Percentiles rank a stretch among this genome's conserved stretches.
phyloP scores from a whole-genome alignment of 768 basidiomycete species.

The Amanita muscaria region DNA sequence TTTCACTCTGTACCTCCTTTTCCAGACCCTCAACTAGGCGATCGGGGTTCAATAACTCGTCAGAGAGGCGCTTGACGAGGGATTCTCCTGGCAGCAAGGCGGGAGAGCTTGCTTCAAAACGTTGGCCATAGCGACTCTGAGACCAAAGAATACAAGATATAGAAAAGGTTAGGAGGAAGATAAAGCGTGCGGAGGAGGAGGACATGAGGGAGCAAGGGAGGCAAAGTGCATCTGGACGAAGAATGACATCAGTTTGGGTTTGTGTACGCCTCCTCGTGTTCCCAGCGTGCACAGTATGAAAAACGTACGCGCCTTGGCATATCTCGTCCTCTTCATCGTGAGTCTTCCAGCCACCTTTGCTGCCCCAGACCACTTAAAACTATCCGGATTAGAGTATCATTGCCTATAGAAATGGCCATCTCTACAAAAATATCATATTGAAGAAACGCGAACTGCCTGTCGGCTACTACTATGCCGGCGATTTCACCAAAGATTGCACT shows the following conservation, averaged over 20 bases:
- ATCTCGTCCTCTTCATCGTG: not conserved
- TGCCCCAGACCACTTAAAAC: not conserved
- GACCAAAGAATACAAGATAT: conserved; percentile 63
- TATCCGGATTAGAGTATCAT: conserved; percentile 28
- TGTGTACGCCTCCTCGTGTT: no score
- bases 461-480: conserved; percentile 43
- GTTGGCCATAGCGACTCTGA: conserved; percentile 40
- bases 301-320: not conserved
- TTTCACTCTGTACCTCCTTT: conserved; percentile 18
- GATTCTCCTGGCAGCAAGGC: conserved; percentile 21
- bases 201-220: conserved; percentile 33
- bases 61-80: conserved; percentile 35
- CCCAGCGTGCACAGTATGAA: no score
- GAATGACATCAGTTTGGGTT: not conserved
- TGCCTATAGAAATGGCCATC: conserved; percentile 35
- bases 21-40: conserved; percentile 11
- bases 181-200: conserved; percentile 32
- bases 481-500: conserved; percentile 38
- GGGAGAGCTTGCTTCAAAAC: conserved; percentile 17
- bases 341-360: not conserved
- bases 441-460: conserved; percentile 34
- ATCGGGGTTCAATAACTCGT: conserved; percentile 25
- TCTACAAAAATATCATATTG: conserved; percentile 34
- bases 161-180: conserved; percentile 44
- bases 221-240: conserved; percentile 10